phyloP scores from a whole-genome alignment of 1,284 basidiomycete genomes.

The Tilletiopsis washingtonensis region DNA sequence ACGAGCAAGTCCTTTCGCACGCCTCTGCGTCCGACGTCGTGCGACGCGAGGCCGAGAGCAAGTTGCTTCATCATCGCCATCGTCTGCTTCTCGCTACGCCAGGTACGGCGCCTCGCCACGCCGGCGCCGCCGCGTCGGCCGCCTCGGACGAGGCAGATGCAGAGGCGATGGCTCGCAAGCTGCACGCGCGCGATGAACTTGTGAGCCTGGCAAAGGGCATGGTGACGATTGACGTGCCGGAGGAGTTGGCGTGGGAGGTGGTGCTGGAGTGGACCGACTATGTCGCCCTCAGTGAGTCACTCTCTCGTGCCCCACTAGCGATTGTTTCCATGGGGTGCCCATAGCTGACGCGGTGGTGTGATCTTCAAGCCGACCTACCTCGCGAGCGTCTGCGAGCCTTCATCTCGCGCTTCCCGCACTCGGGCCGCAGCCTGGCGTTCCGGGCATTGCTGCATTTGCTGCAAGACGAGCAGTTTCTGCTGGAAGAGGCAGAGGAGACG shows the following conservation, averaged over 20 bases:
- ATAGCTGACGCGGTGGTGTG: slow-evolving; percentile 4
- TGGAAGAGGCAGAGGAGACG: slow-evolving; percentile 18
- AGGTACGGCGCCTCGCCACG: slow-evolving; percentile 4
- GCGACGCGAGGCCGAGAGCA: slow-evolving; percentile 30
- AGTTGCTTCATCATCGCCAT: slow-evolving; percentile 27
- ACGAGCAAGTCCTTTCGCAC: slow-evolving; percentile 34
- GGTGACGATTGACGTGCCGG: slow-evolving; percentile 64
- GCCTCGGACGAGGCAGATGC: slow-evolving; percentile 13
- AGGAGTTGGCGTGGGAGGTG: slow-evolving; percentile 70
- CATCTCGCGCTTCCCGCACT: slow-evolving; percentile 61
- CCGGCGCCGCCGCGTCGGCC: slow-evolving; percentile 17
- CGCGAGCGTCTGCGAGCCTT: slow-evolving; percentile 60
- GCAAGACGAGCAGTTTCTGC: slow-evolving; percentile 27
- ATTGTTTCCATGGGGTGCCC: no score
- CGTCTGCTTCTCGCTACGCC: slow-evolving; percentile 16
- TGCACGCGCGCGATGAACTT: slow-evolving; percentile 56
- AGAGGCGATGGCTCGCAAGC: slow-evolving; percentile 50
- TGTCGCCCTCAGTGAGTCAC: slow-evolving; percentile 58
- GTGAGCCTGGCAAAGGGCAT: slow-evolving; percentile 64
- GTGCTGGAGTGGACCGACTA: slow-evolving; percentile 69
- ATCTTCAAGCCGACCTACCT: slow-evolving; percentile 59
- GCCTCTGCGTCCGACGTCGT: slow-evolving; percentile 29
- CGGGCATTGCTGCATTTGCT: slow-evolving; percentile 24
- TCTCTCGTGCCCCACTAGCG: no score
- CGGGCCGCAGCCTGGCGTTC: slow-evolving; percentile 22